Evolutionary conservation across 768 basidiomycete species (phyloP), one percentile per base, ranked within the genome.

Genomic region (Mycena kentingensis): DNA sequence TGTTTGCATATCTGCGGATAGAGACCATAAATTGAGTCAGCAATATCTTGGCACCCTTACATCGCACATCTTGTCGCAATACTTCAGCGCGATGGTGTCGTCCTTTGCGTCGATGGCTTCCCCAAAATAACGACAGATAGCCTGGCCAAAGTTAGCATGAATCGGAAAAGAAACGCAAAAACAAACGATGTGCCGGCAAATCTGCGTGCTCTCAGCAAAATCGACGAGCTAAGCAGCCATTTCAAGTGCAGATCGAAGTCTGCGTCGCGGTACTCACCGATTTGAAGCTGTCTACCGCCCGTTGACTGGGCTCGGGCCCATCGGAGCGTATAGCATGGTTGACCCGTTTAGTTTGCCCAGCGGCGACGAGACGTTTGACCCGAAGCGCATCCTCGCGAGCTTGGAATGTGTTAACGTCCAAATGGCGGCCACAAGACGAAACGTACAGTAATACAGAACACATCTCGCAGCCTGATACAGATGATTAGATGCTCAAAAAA

Each of bases 401-500:
- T 92, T 28, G 28, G 44, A 19, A 27, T 10, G 37, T 37, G 38
- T 36, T 35, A 51, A 6, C 4, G 5, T 26, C 3, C 25, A 19
- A 12, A 42, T 2, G 54, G 38, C 31, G 19, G 25, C 15, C 15
- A n/a, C n/a, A n/a, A n/a, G n/a, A n/a, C 25, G 36, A 32, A 8
- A 56, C 82, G 62, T 57, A 89, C 90, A 92, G 62, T 91, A 93
- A 63, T 90, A 93, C 1, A 93, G 67, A 24, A 92, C 72, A 57
- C 90, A 93, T 69, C 88, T 90, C 0, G 91, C 77, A 2, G 88
- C 81, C 90, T n/a, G n/a, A n/a, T n/a, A n/a, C n/a, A n/a, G n/a
- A n/a, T n/a, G n/a, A n/a, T n/a, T n/a, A n/a, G n/a, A n/a, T n/a
- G n/a, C n/a, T n/a, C 39, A 13, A 18, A 28, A 21, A 31, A 18